Conservation (phyloP, 2,329 filamentous ascomycete species). For the Pseudophaeomoniella oleicola region DNA sequence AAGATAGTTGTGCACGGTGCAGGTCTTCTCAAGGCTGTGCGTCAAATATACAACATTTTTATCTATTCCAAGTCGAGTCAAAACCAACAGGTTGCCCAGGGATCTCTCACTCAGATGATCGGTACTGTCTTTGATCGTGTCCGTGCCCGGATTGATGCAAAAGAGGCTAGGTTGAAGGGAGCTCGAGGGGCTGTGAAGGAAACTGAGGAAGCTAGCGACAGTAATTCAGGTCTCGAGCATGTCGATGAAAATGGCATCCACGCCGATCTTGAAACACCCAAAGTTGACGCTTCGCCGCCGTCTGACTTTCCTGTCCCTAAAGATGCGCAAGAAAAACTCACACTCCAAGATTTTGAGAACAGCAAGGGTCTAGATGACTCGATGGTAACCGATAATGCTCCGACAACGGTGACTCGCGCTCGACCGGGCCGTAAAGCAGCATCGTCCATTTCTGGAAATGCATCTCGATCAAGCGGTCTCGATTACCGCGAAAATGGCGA, state of each 20-base stretch:
- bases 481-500: conserved; percentile 26
- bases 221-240: conserved; percentile 4
- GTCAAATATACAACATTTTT: conserved; percentile 98
- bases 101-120: conserved; percentile 95
- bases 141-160: conserved; percentile 70
- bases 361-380: conserved; percentile 52
- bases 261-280: conserved; percentile 18
- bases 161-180: conserved; percentile 54
- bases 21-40: conserved; percentile 86
- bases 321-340: conserved; percentile 43
- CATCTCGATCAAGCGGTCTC: conserved; percentile 15
- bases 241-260: conserved; percentile 8
- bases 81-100: conserved; percentile 95
- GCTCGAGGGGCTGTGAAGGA: conserved; percentile 16
- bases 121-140: conserved; percentile 95
- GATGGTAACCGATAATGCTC: conserved; percentile 50
- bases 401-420: conserved; percentile 50
- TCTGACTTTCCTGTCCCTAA: conserved; percentile 35
- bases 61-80: conserved; percentile 82
- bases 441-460: conserved; percentile 28
- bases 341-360: conserved; percentile 54
- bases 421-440: conserved; percentile 30
- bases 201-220: conserved; percentile 7
- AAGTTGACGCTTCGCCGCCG: conserved; percentile 19
- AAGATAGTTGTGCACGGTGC: conserved; percentile 98